Evolutionary conservation across 2,329 filamentous ascomycete genomes (phyloP), one percentile per base, ranked within the genome.

Genomic region (Apiospora aurea): DNA sequence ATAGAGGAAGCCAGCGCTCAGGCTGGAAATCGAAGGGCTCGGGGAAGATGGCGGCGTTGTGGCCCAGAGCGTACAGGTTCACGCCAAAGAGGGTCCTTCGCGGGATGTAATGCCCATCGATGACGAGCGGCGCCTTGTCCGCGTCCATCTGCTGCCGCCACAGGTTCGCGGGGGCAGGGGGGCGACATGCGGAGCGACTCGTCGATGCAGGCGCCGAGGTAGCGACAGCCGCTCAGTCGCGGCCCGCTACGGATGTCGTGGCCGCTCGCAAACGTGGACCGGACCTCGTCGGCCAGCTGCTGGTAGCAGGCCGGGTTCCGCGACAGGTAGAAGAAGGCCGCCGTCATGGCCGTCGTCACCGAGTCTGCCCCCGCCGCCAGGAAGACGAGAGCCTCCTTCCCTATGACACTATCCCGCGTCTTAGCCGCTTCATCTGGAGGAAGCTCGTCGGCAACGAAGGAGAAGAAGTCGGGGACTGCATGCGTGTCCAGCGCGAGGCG

Each of bases 381-480:
- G 7, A 73, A 47, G 4, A 67, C n/a, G 49, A 77, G 75, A 4
- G 73, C 75, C 72, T 79, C 77, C 26, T 76, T 76, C 26, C 71
- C 76, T 7, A 79, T 49, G 77, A 77, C 7, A 72, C 68, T 1
- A 67, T n/a, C 13, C 66, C 74, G 46, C 76, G 77, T 18, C 77
- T 76, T 26, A 71, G 71, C 14, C 21, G 61, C 41, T 76, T 77
- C 2, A 76, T 77, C 64, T 5, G 46, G 18, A 24, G 61, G 61
- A 1, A 71, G 70, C 57, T 76, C 73, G 1, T 76, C 76, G 10
- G 78, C 76, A 11, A 71, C 69, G 0, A 73, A 72, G 13, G 71
- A 49, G 67, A 76, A 73, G 34, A 79, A 71, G 47, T 78, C 73
- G 38, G 77, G 73, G 44, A 78, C 78, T 41, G 78, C 77, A 71